phyloP scores from a whole-genome alignment of 2,329 filamentous ascomycete genomes.

The Fusarium annulatum region DNA sequence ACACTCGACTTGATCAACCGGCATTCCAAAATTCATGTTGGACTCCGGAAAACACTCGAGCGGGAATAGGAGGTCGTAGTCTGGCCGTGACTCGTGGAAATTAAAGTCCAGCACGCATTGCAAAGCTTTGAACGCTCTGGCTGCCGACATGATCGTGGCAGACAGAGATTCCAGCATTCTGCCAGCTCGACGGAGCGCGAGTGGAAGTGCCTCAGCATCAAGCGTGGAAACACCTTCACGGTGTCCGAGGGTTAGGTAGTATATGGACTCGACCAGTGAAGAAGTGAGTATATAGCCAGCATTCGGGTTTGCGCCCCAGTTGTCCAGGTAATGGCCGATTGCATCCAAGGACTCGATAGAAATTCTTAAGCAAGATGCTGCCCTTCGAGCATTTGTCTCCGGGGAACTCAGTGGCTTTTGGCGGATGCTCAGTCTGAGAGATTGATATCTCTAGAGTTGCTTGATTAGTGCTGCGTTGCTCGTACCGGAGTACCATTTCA shows the following conservation, averaged over 20 bases:
- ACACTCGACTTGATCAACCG: background rate
- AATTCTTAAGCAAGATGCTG: background rate
- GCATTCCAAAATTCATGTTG: background rate
- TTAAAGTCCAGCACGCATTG: background rate
- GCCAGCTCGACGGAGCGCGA: background rate
- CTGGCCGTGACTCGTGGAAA: background rate
- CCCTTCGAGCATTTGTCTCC: background rate
- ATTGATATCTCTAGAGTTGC: background rate
- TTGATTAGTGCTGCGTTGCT: background rate
- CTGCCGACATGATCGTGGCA: background rate
- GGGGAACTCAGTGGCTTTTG: background rate
- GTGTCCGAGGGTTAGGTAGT: background rate
- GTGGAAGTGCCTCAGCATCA: background rate
- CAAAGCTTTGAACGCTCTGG: background rate
- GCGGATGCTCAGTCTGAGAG: background rate
- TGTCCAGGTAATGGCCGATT: background rate
- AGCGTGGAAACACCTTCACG: background rate
- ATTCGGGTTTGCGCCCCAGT: background rate
- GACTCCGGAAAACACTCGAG: background rate
- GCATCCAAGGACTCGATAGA: background rate
- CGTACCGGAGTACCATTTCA: accelerated
- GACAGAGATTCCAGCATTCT: background rate
- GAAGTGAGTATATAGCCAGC: background rate
- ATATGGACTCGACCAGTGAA: background rate
- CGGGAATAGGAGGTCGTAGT: background rate